A percentile compares a stretch with the other conserved stretches of the same genome.
These are phyloP conservation scores for Beauveria scarabaeidicola DNA, from an alignment of 2,329 filamentous ascomycete genomes.

Conservation along the genomic window DNA sequence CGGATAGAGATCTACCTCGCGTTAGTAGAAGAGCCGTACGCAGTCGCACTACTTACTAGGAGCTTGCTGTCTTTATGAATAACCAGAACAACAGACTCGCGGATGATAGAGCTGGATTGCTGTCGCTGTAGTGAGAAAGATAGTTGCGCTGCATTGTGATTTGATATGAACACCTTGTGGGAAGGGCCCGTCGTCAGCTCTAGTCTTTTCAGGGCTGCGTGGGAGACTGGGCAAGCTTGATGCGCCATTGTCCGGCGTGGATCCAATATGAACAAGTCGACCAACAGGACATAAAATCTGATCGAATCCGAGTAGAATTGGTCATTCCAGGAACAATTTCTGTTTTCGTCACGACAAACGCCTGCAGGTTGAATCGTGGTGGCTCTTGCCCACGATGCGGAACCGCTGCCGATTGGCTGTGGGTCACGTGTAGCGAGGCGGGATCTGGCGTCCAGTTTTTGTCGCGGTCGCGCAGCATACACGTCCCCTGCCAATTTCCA, in stretches of 20 bases:
- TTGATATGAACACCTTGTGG: background rate
- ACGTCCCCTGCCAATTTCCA: constrained; percentile 11
- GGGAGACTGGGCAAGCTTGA: background rate
- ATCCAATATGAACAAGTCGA: background rate
- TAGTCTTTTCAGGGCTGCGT: background rate
- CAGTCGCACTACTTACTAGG: background rate
- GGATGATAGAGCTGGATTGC: background rate
- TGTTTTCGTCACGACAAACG: background rate
- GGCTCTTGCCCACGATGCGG: background rate
- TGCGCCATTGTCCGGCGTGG: background rate
- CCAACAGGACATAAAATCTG: background rate
- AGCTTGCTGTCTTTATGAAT: constrained; percentile 3
- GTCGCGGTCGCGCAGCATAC: constrained; percentile 10
- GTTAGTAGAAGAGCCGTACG: background rate
- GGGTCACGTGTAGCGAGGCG: constrained; percentile 7
- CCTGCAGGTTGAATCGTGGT: background rate
- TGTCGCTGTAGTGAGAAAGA: constrained; percentile 1
- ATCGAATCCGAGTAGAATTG: background rate
- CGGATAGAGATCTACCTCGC: background rate
- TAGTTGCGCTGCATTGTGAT: background rate
- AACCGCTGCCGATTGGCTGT: constrained; percentile 9
- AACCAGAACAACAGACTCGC: background rate
- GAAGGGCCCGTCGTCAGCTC: background rate
- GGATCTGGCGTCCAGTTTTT: constrained; percentile 3
- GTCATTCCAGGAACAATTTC: background rate